phyloP scores from a whole-genome alignment of 345 rosid species.

The Aquilaria sinensis region DNA sequence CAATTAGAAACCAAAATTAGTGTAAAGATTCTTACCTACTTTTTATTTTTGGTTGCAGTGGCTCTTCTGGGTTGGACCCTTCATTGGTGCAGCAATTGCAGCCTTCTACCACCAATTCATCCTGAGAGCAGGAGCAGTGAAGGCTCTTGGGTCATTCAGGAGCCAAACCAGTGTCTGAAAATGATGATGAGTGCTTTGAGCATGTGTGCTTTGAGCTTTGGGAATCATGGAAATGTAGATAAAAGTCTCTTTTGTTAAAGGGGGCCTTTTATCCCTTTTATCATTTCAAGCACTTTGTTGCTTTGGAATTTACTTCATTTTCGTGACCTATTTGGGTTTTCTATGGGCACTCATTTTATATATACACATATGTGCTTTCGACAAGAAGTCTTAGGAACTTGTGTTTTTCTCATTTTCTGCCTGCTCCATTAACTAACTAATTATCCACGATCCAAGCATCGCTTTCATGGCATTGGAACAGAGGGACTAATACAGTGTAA shows the following conservation, averaged over 20 bases:
- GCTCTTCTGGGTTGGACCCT: slow-evolving; percentile 92
- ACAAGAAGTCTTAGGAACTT: too few species aligned
- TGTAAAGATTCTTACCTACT: background rate
- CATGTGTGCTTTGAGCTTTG: too few species aligned
- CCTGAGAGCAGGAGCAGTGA: slow-evolving; percentile 73
- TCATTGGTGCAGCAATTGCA: slow-evolving; percentile 81
- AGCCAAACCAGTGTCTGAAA: slow-evolving; percentile 52
- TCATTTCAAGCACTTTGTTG: slow-evolving; percentile 11
- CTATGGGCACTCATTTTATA: slow-evolving; percentile 5
- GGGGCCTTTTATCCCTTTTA: slow-evolving; percentile 10
- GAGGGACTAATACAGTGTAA: too few species aligned
- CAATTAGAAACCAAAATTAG: background rate
- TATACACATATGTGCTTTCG: too few species aligned
- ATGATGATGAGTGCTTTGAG: slow-evolving; percentile 10
- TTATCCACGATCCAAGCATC: too few species aligned
- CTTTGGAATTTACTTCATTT: slow-evolving; percentile 17
- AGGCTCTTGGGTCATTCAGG: slow-evolving; percentile 84
- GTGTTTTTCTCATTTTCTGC: too few species aligned
- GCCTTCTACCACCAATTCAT: slow-evolving; percentile 84
- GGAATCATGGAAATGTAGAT: slow-evolving; percentile 21
- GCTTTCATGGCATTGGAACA: too few species aligned
- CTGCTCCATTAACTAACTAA: too few species aligned
- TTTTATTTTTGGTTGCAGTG: slow-evolving; percentile 34
- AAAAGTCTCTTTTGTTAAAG: slow-evolving; percentile 18
- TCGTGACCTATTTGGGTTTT: background rate